These are phyloP conservation scores for Rhizopogon salebrosus DNA, from an alignment of 768 basidiomycete species.

Conservation along the genomic window DNA sequence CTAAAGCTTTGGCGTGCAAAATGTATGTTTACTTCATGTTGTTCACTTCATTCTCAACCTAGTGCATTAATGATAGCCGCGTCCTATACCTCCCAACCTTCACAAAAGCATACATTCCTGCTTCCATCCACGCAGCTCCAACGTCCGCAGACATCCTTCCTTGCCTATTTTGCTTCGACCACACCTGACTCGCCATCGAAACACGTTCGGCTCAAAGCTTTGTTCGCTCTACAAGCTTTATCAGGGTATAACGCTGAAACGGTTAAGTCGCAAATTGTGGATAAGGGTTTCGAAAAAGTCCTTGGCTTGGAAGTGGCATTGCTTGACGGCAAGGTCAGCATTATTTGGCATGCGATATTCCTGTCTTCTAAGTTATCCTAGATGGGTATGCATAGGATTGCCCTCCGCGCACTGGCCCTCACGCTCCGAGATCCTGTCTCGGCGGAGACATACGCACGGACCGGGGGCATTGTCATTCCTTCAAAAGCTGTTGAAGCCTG, in stretches of 20 bases:
- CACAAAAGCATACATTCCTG: background rate
- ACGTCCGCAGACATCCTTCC: constrained; percentile 19
- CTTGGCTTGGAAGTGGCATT: constrained; percentile 74
- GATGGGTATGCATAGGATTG: background rate
- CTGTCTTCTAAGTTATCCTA: background rate
- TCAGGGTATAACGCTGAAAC: constrained; percentile 10
- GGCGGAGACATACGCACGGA: constrained; percentile 83
- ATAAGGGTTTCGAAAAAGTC: constrained; percentile 36
- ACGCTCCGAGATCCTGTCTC: constrained; percentile 66
- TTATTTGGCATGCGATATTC: background rate
- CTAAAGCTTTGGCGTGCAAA: constrained; percentile 70
- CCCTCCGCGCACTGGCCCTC: constrained; percentile 3
- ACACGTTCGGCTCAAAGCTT: constrained; percentile 62
- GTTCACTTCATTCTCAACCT: background rate
- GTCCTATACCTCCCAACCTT: constrained; percentile 41
- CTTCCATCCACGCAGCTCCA: background rate
- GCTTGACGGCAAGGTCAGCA: constrained; percentile 66
- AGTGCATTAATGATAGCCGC: constrained; percentile 32
- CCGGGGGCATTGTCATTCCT: constrained; percentile 74
- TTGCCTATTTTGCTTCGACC: constrained; percentile 77
- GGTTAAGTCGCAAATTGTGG: constrained; percentile 15
- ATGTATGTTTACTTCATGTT: constrained; percentile 31
- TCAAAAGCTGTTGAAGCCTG: constrained; percentile 49
- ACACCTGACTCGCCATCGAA: constrained; percentile 78
- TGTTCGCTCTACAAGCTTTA: constrained; percentile 65